Conservation (phyloP, 352 stramenopile genomes). For the Thalassiosira exigua region DNA sequence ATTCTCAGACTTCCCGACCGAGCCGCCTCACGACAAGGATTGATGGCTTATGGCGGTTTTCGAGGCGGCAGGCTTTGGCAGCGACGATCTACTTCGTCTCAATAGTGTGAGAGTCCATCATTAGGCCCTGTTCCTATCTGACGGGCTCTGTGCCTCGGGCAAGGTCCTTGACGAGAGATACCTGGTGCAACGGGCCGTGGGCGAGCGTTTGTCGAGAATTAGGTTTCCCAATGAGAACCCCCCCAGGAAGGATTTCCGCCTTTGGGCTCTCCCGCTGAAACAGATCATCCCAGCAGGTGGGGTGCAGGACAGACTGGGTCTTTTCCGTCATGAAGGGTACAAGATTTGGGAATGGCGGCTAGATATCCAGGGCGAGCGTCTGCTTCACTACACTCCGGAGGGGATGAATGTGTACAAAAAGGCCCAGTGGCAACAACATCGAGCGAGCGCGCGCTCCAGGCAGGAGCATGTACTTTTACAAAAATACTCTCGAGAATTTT, state of each 20-base stretch:
- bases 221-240: constrained; percentile 13
- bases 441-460: too few species aligned
- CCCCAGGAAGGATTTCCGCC: not conserved
- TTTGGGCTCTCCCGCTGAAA: not conserved
- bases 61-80: not conserved
- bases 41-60: constrained; percentile 28
- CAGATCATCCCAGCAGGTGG: not conserved
- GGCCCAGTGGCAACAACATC: too few species aligned
- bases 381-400: too few species aligned
- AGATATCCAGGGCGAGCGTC: too few species aligned
- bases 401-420: too few species aligned
- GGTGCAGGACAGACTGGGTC: not conserved
- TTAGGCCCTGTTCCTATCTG: constrained; percentile 33
- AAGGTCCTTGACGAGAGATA: constrained; percentile 1
- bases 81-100: not conserved
- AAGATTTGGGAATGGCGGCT: constrained; percentile 13
- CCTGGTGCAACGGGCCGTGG: not conserved
- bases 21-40: constrained; percentile 5
- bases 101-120: constrained; percentile 38
- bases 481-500: too few species aligned
- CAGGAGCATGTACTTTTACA: too few species aligned
- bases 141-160: not conserved
- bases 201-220: constrained; percentile 5
- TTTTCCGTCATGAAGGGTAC: not conserved
- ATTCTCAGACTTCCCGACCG: not conserved